These are phyloP conservation scores for Corallochytrium limacisporum DNA, from an alignment of 78 protist genomes.

Conservation along the genomic window DNA sequence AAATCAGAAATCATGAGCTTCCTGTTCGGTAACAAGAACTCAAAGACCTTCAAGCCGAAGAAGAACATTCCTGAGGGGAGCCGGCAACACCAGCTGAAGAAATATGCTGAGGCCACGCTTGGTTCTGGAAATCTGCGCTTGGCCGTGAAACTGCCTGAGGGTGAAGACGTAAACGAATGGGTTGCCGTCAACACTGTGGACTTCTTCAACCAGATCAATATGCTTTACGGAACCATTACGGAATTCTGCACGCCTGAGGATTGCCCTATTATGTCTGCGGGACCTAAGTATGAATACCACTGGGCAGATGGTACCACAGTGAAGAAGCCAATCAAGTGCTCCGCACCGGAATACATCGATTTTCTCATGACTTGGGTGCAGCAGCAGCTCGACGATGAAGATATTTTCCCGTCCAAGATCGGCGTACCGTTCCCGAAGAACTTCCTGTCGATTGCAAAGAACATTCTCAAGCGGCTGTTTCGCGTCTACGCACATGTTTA, in stretches of 20 bases:
- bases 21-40: not conserved
- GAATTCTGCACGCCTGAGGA: constrained; percentile 85
- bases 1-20: too few species aligned
- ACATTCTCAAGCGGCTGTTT: constrained; percentile 63
- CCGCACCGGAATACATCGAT: constrained; percentile 92
- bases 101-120: constrained; percentile 34
- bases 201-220: constrained; percentile 90
- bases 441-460: constrained; percentile 52
- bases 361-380: constrained; percentile 92
- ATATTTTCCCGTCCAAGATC: constrained; percentile 69
- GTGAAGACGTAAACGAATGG: constrained; percentile 92
- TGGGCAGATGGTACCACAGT: constrained; percentile 87
- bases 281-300: constrained; percentile 33
- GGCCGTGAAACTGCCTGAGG: constrained; percentile 85
- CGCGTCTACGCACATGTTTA: constrained; percentile 95
- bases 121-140: constrained; percentile 27
- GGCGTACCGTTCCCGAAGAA: constrained; percentile 78
- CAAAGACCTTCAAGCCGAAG: constrained; percentile 6
- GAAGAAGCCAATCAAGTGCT: constrained; percentile 72
- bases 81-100: constrained; percentile 12
- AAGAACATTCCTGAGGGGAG: constrained; percentile 12
- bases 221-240: constrained; percentile 86
- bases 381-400: constrained; percentile 74
- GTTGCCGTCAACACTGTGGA: constrained; percentile 94
- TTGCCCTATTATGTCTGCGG: constrained; percentile 94